Conservation (phyloP, 2,329 filamentous ascomycete genomes). For the Botrytis cinerea region DNA sequence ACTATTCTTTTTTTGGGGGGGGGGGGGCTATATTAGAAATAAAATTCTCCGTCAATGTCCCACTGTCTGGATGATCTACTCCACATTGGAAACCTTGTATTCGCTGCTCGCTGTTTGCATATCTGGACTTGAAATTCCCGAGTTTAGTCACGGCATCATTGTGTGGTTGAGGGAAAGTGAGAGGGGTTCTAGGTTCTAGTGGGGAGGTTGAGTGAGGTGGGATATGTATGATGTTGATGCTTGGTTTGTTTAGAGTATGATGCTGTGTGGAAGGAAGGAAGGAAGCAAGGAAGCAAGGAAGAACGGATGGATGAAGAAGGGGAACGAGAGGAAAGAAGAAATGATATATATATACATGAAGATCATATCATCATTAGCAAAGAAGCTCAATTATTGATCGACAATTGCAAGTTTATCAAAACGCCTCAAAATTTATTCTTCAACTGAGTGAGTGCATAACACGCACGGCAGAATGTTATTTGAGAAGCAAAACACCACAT, state of each 20-base stretch:
- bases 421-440: accelerated
- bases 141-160: not conserved
- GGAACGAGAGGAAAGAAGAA: not conserved
- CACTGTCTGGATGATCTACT: not conserved
- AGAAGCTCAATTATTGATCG: not conserved
- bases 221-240: not conserved
- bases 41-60: not conserved
- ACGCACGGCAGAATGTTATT: not conserved
- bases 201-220: not conserved
- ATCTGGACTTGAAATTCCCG: not conserved
- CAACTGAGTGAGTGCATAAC: not conserved
- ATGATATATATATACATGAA: not conserved
- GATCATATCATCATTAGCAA: not conserved
- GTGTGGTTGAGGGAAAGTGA: not conserved
- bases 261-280: not conserved
- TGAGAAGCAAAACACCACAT: not conserved
- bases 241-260: not conserved
- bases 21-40: not conserved
- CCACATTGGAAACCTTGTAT: not conserved
- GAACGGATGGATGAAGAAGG: too few relatives aligned
- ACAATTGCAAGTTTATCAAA: not conserved
- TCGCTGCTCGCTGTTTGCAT: not conserved
- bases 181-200: accelerated
- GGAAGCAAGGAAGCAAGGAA: not conserved
- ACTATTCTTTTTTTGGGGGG: not conserved